These are phyloP conservation scores for Tricholoma saponaceum DNA, from an alignment of 768 basidiomycete genomes.

Conservation along the genomic window DNA sequence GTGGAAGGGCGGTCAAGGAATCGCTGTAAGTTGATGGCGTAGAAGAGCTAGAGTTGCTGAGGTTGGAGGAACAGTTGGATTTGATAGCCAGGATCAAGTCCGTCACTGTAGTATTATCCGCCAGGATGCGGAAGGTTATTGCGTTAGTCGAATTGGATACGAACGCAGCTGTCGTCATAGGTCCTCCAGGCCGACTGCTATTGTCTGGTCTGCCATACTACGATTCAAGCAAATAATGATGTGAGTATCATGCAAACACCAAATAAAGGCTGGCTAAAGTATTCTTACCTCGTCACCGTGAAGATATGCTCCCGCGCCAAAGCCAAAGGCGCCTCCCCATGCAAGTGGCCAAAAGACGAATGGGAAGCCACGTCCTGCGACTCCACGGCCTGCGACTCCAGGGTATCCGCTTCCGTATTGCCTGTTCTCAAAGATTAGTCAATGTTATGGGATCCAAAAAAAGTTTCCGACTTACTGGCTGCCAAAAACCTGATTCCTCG, in stretches of 20 bases:
- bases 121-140: slow-evolving; percentile 38
- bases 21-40: slow-evolving; percentile 26
- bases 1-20: slow-evolving; percentile 23
- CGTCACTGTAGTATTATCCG: slow-evolving; percentile 42
- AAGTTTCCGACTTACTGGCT: slow-evolving; percentile 24
- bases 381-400: slow-evolving; percentile 31
- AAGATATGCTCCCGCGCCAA: slow-evolving; percentile 13
- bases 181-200: slow-evolving; percentile 45
- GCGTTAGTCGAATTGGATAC: slow-evolving; percentile 26
- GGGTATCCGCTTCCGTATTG: slow-evolving; percentile 55
- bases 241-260: background rate
- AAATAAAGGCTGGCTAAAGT: no score
- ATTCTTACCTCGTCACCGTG: slow-evolving; percentile 32
- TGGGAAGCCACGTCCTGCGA: slow-evolving; percentile 42
- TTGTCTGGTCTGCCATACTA: slow-evolving; percentile 46
- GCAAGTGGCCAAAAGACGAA: slow-evolving; percentile 53
- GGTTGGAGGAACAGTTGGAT: slow-evolving; percentile 31
- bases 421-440: slow-evolving; percentile 20
- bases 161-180: slow-evolving; percentile 34
- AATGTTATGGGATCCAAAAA: background rate
- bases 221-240: background rate
- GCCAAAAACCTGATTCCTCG: slow-evolving; percentile 34
- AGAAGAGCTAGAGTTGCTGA: slow-evolving; percentile 19
- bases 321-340: slow-evolving; percentile 30
- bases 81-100: slow-evolving; percentile 34